phyloP scores from a whole-genome alignment of 352 stramenopile genomes.

The Globisporangium camurandrum region DNA sequence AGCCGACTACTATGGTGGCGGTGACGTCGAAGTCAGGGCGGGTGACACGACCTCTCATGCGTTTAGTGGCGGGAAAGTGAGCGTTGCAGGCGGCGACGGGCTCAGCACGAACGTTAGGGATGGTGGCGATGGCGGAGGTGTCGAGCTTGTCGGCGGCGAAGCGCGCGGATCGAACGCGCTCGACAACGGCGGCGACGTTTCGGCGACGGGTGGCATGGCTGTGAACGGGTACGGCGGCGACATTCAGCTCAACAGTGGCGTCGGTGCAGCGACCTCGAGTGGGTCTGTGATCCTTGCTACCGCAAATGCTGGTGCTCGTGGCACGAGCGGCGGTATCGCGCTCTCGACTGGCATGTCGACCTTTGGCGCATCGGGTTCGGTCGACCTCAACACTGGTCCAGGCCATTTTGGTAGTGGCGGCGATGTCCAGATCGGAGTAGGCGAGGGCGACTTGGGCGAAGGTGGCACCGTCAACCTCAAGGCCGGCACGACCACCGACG shows the following conservation, averaged over 20 bases:
- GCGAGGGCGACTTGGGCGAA: conserved; percentile 69
- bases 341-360: conserved; percentile 33
- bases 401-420: conserved; percentile 44
- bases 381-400: conserved; percentile 44
- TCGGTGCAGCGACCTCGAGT: conserved; percentile 44
- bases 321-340: conserved; percentile 37
- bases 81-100: conserved; percentile 35
- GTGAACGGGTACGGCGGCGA: conserved; percentile 63
- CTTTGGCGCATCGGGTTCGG: conserved; percentile 45
- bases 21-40: conserved; percentile 46
- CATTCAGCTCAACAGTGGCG: conserved; percentile 34
- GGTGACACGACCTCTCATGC: conserved; percentile 50
- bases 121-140: conserved; percentile 85
- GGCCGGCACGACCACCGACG: conserved; percentile 63
- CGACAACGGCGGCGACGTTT: conserved; percentile 86
- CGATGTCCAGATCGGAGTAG: conserved; percentile 40
- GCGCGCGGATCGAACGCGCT: conserved; percentile 78
- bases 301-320: conserved; percentile 33
- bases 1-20: conserved; percentile 50
- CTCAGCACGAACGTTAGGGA: conserved; percentile 78
- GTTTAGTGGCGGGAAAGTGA: conserved; percentile 41
- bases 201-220: conserved; percentile 59
- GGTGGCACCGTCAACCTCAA: conserved; percentile 70
- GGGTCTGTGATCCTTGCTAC: conserved; percentile 42
- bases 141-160: conserved; percentile 81